phyloP scores from a whole-genome alignment of 441 rosid genomes.

The Euphorbia celastroides region DNA sequence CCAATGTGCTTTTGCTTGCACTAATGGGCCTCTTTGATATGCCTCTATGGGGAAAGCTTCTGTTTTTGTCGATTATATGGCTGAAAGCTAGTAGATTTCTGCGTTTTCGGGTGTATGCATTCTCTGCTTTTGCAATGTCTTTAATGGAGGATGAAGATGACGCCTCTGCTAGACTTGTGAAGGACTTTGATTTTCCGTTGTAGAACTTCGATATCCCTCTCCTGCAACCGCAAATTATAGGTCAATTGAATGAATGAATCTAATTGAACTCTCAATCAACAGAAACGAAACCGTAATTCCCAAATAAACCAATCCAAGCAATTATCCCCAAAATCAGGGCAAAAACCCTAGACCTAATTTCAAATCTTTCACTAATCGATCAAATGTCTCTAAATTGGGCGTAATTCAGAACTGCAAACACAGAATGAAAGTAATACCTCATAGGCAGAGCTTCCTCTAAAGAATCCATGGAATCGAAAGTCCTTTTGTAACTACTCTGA shows the following conservation, averaged over 20 bases:
- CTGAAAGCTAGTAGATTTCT: conserved; percentile 34
- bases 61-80: conserved; percentile 59
- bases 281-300: too few species aligned
- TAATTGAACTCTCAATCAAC: too few species aligned
- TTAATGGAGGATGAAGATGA: conserved; percentile 26
- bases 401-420: background rate
- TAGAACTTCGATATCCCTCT: conserved; percentile 48
- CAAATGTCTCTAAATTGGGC: background rate
- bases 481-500: conserved; percentile 52
- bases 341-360: background rate
- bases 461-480: conserved; percentile 53
- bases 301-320: background rate
- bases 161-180: conserved; percentile 42
- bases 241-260: background rate
- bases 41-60: conserved; percentile 31
- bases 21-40: conserved; percentile 51
- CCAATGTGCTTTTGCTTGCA: conserved; percentile 59
- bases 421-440: conserved; percentile 31
- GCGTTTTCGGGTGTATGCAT: conserved; percentile 27
- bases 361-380: background rate
- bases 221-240: conserved; percentile 28
- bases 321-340: too few species aligned
- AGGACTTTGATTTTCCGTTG: conserved; percentile 46
- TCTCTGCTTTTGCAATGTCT: conserved; percentile 41
- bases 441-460: conserved; percentile 63